Evolutionary conservation across 2,329 filamentous ascomycete species (phyloP).

Genomic region (Parasarocladium wereldwijsianum): DNA sequence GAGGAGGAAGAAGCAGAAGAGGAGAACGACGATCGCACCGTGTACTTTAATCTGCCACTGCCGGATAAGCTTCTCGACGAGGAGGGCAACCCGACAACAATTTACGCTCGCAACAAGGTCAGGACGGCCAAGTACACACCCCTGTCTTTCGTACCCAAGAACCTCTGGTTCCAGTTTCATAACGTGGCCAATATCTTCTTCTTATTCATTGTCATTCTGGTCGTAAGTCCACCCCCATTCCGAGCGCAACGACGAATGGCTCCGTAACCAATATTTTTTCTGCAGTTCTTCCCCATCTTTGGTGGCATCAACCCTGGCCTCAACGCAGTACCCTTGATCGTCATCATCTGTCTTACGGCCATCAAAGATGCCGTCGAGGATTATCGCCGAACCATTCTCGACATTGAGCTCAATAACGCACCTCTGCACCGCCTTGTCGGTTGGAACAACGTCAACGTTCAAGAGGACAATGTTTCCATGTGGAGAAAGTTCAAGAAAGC

Average conservation of each 20-base stretch:
- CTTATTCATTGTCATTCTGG: conserved; percentile 86
- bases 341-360: conserved; percentile 77
- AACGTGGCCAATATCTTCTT: conserved; percentile 99
- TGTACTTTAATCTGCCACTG: conserved; percentile 80
- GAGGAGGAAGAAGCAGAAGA: conserved; percentile 23
- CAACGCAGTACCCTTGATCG: conserved; percentile 80
- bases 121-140: conserved; percentile 95
- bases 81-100: conserved; percentile 55
- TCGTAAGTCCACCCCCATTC: conserved; percentile 43
- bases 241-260: no score
- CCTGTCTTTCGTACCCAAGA: conserved; percentile 89
- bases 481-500: conserved; percentile 92
- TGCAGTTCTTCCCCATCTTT: conserved; percentile 89
- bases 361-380: conserved; percentile 95
- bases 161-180: conserved; percentile 95
- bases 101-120: conserved; percentile 88
- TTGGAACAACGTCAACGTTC: conserved; percentile 87
- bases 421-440: conserved; percentile 79
- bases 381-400: conserved; percentile 78
- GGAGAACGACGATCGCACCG: conserved; percentile 32
- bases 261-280: neutral
- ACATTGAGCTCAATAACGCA: conserved; percentile 91
- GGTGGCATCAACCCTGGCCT: conserved; percentile 81
- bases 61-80: conserved; percentile 65
- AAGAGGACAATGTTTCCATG: conserved; percentile 66